Evolutionary conservation across 2,329 filamentous ascomycete genomes (phyloP).

Genomic region (Blastomyces gilchristii): DNA sequence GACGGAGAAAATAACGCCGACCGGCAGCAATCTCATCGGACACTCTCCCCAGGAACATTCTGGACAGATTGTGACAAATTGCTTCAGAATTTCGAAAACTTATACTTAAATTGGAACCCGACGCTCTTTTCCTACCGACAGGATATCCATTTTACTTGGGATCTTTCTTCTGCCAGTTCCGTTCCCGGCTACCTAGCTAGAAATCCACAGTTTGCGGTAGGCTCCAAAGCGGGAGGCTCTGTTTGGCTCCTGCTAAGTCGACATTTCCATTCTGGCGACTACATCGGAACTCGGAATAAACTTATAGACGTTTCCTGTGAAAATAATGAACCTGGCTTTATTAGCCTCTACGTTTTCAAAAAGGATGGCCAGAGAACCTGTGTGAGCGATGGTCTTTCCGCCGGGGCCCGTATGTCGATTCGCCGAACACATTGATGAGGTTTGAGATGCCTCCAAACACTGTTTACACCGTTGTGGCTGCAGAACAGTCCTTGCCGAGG

Average conservation of each 20-base stretch:
- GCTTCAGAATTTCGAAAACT: slow-evolving; percentile 83
- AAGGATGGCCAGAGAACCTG: slow-evolving; percentile 61
- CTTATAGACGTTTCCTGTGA: slow-evolving; percentile 33
- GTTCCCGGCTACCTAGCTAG: slow-evolving; percentile 64
- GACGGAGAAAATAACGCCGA: slow-evolving; percentile 7
- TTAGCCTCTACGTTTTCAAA: slow-evolving; percentile 74
- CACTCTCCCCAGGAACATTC: slow-evolving; percentile 59
- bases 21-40: slow-evolving; percentile 17
- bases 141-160: slow-evolving; percentile 86
- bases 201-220: slow-evolving; percentile 52
- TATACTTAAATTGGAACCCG: slow-evolving; percentile 97
- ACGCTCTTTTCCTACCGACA: slow-evolving; percentile 68
- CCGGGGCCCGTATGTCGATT: slow-evolving; percentile 81
- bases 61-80: slow-evolving; percentile 89
- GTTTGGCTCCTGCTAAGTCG: slow-evolving; percentile 80
- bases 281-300: slow-evolving; percentile 21
- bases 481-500: slow-evolving; percentile 67
- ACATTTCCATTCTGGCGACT: slow-evolving; percentile 66
- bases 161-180: slow-evolving; percentile 41
- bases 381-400: slow-evolving; percentile 60
- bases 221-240: slow-evolving; percentile 45
- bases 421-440: slow-evolving; percentile 77
- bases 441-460: slow-evolving; percentile 49
- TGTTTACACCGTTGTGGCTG: slow-evolving; percentile 56
- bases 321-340: slow-evolving; percentile 60